phyloP scores from a whole-genome alignment of 108 stramenopile genomes.

The Epithemia pelagica region DNA sequence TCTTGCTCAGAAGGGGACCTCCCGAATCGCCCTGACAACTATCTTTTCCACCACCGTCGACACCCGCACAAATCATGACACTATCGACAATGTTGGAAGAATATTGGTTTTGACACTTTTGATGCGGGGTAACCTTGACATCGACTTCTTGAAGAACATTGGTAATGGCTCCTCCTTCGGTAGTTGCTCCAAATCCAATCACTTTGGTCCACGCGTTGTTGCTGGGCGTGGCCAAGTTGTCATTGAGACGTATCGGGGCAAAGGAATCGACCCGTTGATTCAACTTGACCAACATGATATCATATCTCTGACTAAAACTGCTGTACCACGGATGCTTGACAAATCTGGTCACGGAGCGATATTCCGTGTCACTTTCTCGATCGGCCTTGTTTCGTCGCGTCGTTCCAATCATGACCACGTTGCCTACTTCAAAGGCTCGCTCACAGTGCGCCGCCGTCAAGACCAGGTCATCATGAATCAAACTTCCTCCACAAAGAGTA shows the following conservation, averaged over 20 bases:
- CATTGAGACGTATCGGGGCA: slow-evolving; percentile 17
- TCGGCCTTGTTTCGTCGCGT: not conserved
- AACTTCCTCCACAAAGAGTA: slow-evolving; percentile 26
- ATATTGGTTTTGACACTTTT: slow-evolving; percentile 2
- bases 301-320: slow-evolving; percentile 16
- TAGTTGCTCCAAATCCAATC: slow-evolving; percentile 17
- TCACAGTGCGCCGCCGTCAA: slow-evolving; percentile 45
- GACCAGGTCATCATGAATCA: slow-evolving; percentile 42
- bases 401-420: slow-evolving; percentile 4
- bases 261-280: not conserved
- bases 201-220: slow-evolving; percentile 3
- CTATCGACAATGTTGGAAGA: slow-evolving; percentile 11
- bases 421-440: not conserved
- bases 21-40: slow-evolving; percentile 51
- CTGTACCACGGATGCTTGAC: slow-evolving; percentile 29
- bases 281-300: slow-evolving; percentile 33
- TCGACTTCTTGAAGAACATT: slow-evolving; percentile 23
- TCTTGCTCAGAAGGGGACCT: slow-evolving; percentile 27
- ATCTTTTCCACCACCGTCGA: slow-evolving; percentile 23
- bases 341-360: slow-evolving; percentile 2
- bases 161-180: slow-evolving; percentile 11
- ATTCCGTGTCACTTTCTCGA: not conserved
- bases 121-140: slow-evolving; percentile 21
- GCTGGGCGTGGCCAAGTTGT: slow-evolving; percentile 9
- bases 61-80: slow-evolving; percentile 39